These are phyloP conservation scores for Diplosphaera chodatii DNA, from an alignment of 139 green algal species.

Conservation along the genomic window DNA sequence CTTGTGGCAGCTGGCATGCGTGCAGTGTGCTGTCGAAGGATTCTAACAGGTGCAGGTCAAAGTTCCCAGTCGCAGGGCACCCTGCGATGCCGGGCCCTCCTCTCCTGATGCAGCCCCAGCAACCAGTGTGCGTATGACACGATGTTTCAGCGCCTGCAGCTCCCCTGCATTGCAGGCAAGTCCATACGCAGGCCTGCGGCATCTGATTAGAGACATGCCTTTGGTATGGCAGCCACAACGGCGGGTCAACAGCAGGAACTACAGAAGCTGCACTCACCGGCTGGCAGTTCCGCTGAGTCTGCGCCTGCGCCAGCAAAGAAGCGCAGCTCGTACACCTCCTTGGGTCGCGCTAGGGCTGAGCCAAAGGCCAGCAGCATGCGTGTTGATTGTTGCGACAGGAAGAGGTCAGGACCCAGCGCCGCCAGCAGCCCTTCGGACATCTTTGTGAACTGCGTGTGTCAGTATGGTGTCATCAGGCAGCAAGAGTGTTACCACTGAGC, in stretches of 20 bases:
- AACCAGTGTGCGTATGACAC: neutral
- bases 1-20: too few relatives aligned
- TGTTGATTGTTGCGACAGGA: neutral
- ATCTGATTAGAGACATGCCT: neutral
- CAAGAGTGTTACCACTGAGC: too few relatives aligned
- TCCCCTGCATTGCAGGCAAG: neutral
- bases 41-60: too few relatives aligned
- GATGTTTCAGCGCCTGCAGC: neutral
- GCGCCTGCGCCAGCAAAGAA: neutral
- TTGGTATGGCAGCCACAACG: neutral
- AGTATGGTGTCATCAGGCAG: too few relatives aligned
- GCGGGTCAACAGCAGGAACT: too few relatives aligned
- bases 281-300: neutral
- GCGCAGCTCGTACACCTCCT: neutral
- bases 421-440: neutral
- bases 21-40: too few relatives aligned
- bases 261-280: neutral
- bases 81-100: neutral
- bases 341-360: neutral
- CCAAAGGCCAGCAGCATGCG: neutral
- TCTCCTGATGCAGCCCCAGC: neutral
- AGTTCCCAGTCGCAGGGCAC: too few relatives aligned
- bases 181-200: neutral
- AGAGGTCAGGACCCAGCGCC: neutral
- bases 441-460: neutral